Evolutionary conservation across 768 basidiomycete species (phyloP), one percentile per base, ranked within the genome.

Genomic region (Pholiota molesta): DNA sequence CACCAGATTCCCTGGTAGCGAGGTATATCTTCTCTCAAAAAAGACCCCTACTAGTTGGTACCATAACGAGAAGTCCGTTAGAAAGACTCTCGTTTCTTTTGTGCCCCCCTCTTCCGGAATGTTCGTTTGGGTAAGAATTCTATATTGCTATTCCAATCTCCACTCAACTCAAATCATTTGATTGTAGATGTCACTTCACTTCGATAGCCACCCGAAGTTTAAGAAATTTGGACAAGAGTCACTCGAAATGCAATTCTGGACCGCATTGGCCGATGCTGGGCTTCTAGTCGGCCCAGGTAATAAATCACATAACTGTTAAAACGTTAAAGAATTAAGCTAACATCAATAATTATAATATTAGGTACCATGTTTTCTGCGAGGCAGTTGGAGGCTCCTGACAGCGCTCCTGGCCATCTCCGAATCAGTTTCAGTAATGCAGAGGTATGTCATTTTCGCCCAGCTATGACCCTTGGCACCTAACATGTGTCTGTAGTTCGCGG

Each of bases 51-150:
- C 51, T 10, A 42, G 29, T 14, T 55, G 59, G 51, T 33, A 56
- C 35, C 47, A 23, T 17, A 56, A 58, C 49, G 59, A 67, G 52
- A 69, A 71, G 61, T 54, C 56, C 40, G 59, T 55, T 9, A 52
- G 31, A 23, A 59, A 53, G 35, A 59, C 59, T 17, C 40, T 89
- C 62, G 83, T 93, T 64, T 86, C 84, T 52, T 89, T 93, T 69
- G 83, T 91, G 1, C 89, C 91, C 13, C 92, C 92, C 0, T 82
- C 83, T 1, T 82, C 89, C n/a, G 93, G 93, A 8, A 95, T 94
- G 93, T 94, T 92, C 73, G 64, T 88, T 33, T 90, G 88, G 88
- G 86, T 86, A 69, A 56, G 80, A 71, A 16, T 10, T 42, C 59
- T 52, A 44, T 7, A 11, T 17, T 17, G 0, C 53, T 49, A 3